Evolutionary conservation across 169 alveolate genomes (phyloP).

Genomic region (Miamiensis avidus): DNA sequence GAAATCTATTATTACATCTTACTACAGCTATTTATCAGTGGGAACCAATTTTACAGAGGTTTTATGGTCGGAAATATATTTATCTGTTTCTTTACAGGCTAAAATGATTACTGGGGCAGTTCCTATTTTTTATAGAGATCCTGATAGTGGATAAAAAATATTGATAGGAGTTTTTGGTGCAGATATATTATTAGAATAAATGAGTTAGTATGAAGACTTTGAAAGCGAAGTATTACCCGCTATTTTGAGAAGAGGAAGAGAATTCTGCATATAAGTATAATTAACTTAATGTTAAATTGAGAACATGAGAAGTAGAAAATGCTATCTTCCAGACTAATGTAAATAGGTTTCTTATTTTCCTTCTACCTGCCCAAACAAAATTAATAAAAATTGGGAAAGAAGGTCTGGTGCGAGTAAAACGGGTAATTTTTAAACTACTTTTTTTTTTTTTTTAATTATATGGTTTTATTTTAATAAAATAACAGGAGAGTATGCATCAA

Average conservation of each 20-base stretch:
- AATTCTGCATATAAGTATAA: not conserved
- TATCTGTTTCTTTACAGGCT: not conserved
- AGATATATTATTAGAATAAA: not conserved
- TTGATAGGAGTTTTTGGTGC: not conserved
- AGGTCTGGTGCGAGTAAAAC: not conserved
- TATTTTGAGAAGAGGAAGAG: not conserved
- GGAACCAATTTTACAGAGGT: not conserved
- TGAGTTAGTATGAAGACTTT: not conserved
- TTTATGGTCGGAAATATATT: not conserved
- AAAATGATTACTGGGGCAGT: not conserved
- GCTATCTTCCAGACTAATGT: not conserved
- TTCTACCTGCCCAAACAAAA: not conserved
- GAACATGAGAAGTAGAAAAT: not conserved
- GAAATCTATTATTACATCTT: not conserved
- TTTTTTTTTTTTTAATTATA: too few relatives aligned
- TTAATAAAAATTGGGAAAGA: not conserved
- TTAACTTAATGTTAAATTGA: not conserved
- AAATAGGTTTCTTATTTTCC: not conserved
- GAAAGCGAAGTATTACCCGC: not conserved
- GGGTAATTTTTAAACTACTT: not conserved
- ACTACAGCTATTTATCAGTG: not conserved
- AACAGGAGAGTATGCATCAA: not conserved
- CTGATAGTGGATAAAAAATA: too few relatives aligned
- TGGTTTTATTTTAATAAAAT: too few relatives aligned
- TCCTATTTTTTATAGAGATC: not conserved